Evolutionary conservation across 2,329 filamentous ascomycete species (phyloP), one percentile per base, ranked within the genome.

Genomic region (Trichoderma polysporum): DNA sequence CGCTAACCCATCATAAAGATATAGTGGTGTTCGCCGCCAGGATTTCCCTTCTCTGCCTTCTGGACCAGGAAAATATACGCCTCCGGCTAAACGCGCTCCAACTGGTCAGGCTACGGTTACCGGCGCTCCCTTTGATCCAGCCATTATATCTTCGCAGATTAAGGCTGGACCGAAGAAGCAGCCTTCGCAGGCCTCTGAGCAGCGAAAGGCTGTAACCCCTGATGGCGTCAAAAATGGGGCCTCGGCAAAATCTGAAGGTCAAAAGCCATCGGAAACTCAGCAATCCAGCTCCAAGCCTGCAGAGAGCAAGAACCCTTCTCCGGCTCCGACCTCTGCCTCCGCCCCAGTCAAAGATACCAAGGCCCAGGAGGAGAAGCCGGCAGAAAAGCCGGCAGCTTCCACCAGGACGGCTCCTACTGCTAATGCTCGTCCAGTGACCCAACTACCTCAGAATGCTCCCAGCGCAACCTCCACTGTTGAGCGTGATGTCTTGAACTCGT

Each of bases 121-220:
- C 70, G 91, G 92, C 50, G 91, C 88, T 47, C 92, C 92, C 15
- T 86, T 94, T 59, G 92, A 97, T 75, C 92, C 93, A 68, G 92
- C 94, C 37, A 97, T 97, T 74, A 96, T 97, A 74, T 94, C 92
- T 7, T 90, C 93, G n/a, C 90, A 93, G 74, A 82, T 97, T 68
- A 86, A 85, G 73, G 78, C 75, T 31, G 77, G 77, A 22, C 73
- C 79, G 33, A 82, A 83, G 73, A 79, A 79, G 68, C 75, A 75
- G 52, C 73, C 75, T 56, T 31, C 70, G 31, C 70, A 69, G n/a
- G 66, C 50, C 68, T 25, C 45, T 22, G 63, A 66, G 15, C 31
- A 66, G 41, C 33, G 47, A 31, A 66, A 62, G 25, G 41, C 54
- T 8, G 70, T 70, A n/a, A 50, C 68, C 62, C 64, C 74, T n/a